phyloP scores from a whole-genome alignment of 140 eudicot genomes.

The Oenanthe javanica region DNA sequence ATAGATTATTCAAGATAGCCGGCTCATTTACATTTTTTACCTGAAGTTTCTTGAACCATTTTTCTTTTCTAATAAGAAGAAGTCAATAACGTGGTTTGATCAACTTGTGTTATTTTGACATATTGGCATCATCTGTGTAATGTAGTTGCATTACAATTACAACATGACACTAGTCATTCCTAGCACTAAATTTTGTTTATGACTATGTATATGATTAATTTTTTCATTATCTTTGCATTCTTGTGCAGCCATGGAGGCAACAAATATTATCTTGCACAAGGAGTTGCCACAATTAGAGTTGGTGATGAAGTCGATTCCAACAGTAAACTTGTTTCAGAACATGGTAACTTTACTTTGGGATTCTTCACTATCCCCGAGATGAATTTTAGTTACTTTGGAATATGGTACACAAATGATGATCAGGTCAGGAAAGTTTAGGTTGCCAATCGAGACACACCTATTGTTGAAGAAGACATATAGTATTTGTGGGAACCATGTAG shows the following conservation, averaged over 20 bases:
- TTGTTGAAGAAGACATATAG: too few species aligned
- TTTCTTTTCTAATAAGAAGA: background rate
- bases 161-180: background rate
- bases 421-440: constrained; percentile 32
- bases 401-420: constrained; percentile 39
- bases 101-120: background rate
- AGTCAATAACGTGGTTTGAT: background rate
- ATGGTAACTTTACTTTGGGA: constrained; percentile 35
- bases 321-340: constrained; percentile 28
- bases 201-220: background rate
- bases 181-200: background rate
- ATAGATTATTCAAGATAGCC: background rate
- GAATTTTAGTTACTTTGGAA: constrained; percentile 25
- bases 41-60: background rate
- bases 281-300: constrained; percentile 18
- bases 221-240: background rate
- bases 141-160: too few species aligned
- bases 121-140: background rate
- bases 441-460: constrained; percentile 31
- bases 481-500: too few species aligned
- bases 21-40: background rate
- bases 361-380: constrained; percentile 17
- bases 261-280: background rate
- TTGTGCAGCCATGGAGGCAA: background rate
- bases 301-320: constrained; percentile 27